Evolutionary conservation across 352 stramenopile species (phyloP).

Genomic region (Pythium folliculosum): DNA sequence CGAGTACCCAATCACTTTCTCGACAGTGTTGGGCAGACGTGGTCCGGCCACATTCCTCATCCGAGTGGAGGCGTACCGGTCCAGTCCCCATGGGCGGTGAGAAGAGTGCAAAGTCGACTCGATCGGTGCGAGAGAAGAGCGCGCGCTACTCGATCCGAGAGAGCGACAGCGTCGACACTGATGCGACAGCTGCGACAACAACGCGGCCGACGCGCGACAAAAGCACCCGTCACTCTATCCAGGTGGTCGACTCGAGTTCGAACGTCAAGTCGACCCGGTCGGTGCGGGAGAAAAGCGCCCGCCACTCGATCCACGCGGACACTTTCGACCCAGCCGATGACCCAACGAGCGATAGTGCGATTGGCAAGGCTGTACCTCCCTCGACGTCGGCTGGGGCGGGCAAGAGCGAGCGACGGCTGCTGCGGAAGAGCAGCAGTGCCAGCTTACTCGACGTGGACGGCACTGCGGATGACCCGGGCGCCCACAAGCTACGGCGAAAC

Average conservation of each 20-base stretch:
- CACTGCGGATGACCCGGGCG: conserved; percentile 15
- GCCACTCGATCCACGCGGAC: neutral
- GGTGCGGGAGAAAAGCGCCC: conserved; percentile 1
- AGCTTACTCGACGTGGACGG: conserved; percentile 44
- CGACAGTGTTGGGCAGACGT: no score
- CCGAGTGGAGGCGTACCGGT: no score
- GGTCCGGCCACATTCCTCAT: no score
- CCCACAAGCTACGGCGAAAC: conserved; percentile 42
- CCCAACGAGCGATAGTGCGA: neutral
- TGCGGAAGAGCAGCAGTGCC: conserved; percentile 64
- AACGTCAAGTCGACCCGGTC: conserved; percentile 17
- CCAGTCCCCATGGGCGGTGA: neutral
- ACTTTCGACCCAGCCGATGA: no score
- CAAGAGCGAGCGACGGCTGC: conserved; percentile 26
- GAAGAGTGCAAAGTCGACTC: conserved; percentile 16
- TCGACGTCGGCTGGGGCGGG: no score
- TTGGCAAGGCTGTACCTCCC: neutral
- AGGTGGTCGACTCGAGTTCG: neutral
- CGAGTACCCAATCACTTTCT: no score
- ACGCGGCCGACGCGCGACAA: conserved; percentile 11
- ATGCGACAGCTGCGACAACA: neutral
- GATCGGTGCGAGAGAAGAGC: conserved; percentile 10
- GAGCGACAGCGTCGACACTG: neutral
- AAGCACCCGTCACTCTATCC: neutral
- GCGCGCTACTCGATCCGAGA: neutral